Evolutionary conservation across 495 filamentous ascomycete genomes (phyloP).

Genomic region (Monascus purpureus): DNA sequence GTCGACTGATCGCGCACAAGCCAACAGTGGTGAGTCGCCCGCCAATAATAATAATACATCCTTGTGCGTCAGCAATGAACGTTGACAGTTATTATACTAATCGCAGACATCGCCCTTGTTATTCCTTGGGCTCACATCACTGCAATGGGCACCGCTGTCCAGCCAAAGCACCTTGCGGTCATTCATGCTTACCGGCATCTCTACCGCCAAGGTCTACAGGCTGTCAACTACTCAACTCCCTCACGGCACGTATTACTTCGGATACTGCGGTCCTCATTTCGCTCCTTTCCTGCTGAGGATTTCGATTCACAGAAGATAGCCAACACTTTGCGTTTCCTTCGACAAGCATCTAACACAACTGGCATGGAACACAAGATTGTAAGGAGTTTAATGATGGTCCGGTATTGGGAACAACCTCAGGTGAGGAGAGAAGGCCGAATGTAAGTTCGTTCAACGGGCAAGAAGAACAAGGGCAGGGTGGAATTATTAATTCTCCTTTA

Average conservation of each 20-base stretch:
- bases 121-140: slow-evolving; percentile 1
- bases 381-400: slow-evolving; percentile 53
- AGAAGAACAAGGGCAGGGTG: slow-evolving; percentile 1
- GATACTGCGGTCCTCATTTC: slow-evolving; percentile 58
- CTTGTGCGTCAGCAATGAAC: no score
- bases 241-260: slow-evolving; percentile 51
- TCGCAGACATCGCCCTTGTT: no score
- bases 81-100: no score
- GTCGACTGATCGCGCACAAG: no score
- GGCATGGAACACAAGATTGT: slow-evolving; percentile 74
- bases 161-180: slow-evolving; percentile 25
- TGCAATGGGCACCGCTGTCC: not conserved
- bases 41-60: no score
- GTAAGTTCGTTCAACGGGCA: slow-evolving; percentile 13
- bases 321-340: slow-evolving; percentile 68
- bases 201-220: slow-evolving; percentile 57
- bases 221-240: slow-evolving; percentile 68
- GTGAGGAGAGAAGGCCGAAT: slow-evolving; percentile 19
- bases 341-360: slow-evolving; percentile 45
- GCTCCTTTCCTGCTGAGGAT: slow-evolving; percentile 32
- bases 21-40: no score
- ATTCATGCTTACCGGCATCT: slow-evolving; percentile 69
- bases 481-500: slow-evolving; percentile 8
- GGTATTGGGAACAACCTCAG: slow-evolving; percentile 40
- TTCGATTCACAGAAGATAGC: slow-evolving; percentile 47